These are phyloP conservation scores for Mucor plumbeus DNA, from an alignment of 371 early-diverging fungal genomes.

Conservation along the genomic window DNA sequence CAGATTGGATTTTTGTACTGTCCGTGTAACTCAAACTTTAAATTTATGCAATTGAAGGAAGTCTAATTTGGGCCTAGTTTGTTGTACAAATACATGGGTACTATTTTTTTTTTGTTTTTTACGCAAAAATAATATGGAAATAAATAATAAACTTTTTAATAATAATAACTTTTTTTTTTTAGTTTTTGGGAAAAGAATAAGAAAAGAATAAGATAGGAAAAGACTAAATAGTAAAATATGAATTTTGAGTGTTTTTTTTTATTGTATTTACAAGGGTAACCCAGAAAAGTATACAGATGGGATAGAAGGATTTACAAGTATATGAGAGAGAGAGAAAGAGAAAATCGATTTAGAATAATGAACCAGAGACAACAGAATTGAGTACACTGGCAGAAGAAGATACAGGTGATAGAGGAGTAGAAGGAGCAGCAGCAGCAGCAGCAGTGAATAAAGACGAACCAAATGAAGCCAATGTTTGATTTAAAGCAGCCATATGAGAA, in stretches of 20 bases:
- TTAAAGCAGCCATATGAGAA: conserved; percentile 70
- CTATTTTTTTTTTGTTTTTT: not conserved
- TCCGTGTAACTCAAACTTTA: conserved; percentile 7
- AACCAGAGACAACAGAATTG: conserved; percentile 4
- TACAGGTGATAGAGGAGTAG: conserved; percentile 8
- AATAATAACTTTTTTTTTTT: not conserved
- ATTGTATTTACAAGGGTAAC: conserved; percentile 2
- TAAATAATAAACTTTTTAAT: conserved; percentile 6
- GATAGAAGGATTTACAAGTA: conserved; percentile 1
- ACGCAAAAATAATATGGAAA: not conserved
- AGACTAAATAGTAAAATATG: conserved; percentile 1
- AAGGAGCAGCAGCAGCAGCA: conserved; percentile 3
- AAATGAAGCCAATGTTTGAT: conserved; percentile 48
- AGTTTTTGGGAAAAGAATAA: not conserved
- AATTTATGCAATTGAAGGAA: conserved; percentile 5
- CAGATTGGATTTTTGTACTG: not conserved
- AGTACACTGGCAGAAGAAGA: conserved; percentile 3
- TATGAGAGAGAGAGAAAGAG: not conserved
- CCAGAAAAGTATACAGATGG: conserved; percentile 9
- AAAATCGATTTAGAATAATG: not conserved
- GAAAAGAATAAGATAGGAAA: not conserved
- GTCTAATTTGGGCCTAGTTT: not conserved
- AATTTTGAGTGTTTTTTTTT: not conserved
- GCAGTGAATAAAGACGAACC: conserved; percentile 32
- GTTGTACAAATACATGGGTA: conserved; percentile 8